These are phyloP conservation scores for Alternaria sp. DNA, from an alignment of 2,329 filamentous ascomycete species.

Conservation along the genomic window DNA sequence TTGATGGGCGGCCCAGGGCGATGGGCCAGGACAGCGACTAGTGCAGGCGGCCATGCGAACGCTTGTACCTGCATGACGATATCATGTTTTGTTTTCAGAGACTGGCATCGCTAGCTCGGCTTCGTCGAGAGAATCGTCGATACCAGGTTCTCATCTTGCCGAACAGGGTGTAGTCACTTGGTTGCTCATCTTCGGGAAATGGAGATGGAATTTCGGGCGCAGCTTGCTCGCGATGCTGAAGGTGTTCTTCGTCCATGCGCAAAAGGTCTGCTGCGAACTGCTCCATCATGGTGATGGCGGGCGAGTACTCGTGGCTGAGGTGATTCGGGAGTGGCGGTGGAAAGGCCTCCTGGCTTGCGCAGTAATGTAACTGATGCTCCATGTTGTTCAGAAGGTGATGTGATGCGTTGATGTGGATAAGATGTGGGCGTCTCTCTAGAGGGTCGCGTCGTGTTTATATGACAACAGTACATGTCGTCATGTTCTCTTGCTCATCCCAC, in stretches of 20 bases:
- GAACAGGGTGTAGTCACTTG: slow-evolving; percentile 4
- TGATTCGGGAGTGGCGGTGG: slow-evolving; percentile 14
- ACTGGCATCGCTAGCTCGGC: slow-evolving; percentile 8
- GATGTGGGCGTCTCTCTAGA: background rate
- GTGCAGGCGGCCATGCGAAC: slow-evolving; percentile 10
- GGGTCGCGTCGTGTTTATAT: slow-evolving; percentile 14
- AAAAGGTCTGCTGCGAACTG: slow-evolving; percentile 17
- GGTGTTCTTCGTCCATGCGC: slow-evolving; percentile 20
- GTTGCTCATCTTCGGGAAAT: slow-evolving; percentile 10
- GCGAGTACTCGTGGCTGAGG: slow-evolving; percentile 15
- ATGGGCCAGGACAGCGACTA: slow-evolving; percentile 22
- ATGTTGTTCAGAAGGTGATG: background rate
- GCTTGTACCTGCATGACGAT: slow-evolving; percentile 21
- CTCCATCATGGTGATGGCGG: slow-evolving; percentile 14
- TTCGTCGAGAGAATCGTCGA: slow-evolving; percentile 14
- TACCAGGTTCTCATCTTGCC: slow-evolving; percentile 16
- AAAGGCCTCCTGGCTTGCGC: slow-evolving; percentile 15
- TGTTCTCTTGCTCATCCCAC: slow-evolving; percentile 13
- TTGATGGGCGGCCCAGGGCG: slow-evolving; percentile 57
- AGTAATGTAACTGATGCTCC: slow-evolving; percentile 2
- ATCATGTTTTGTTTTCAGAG: slow-evolving; percentile 13
- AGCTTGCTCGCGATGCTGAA: slow-evolving; percentile 11
- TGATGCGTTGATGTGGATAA: background rate
- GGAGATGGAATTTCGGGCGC: slow-evolving; percentile 1
- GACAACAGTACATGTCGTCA: slow-evolving; percentile 12